Evolutionary conservation across 306 rosid species (phyloP).

Genomic region (Fagus sylvatica): DNA sequence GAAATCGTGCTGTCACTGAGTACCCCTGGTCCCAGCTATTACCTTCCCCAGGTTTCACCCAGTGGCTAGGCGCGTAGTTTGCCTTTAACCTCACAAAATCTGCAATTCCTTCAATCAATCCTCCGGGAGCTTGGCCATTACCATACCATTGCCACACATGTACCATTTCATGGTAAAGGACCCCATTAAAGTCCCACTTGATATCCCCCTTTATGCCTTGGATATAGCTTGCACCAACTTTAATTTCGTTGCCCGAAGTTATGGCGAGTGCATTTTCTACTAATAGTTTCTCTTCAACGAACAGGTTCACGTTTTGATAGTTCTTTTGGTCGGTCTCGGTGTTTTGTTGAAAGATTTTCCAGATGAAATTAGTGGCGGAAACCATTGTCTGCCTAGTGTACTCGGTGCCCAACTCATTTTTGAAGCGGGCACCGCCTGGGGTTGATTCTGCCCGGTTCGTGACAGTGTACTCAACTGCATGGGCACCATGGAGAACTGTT

Average conservation of each 20-base stretch:
- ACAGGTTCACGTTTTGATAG: slow-evolving; percentile 17
- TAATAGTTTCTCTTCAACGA: slow-evolving; percentile 12
- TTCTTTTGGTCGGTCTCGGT: slow-evolving; percentile 15
- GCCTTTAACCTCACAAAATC: slow-evolving; percentile 28
- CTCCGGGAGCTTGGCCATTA: no score
- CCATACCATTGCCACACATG: no score
- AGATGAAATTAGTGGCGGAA: slow-evolving; percentile 31
- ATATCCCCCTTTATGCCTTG: background rate
- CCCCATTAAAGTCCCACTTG: slow-evolving; percentile 15
- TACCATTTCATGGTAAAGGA: no score
- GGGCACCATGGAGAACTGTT: slow-evolving; percentile 17
- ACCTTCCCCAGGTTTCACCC: slow-evolving; percentile 36
- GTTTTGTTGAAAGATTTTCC: slow-evolving; percentile 29
- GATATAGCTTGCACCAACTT: slow-evolving; percentile 32
- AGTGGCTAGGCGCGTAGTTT: slow-evolving; percentile 30
- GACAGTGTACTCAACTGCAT: slow-evolving; percentile 38
- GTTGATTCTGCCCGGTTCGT: slow-evolving; percentile 41
- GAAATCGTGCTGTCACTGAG: slow-evolving; percentile 40
- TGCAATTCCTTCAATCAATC: no score
- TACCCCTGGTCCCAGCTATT: slow-evolving; percentile 40
- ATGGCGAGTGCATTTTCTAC: no score
- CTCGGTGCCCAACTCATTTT: slow-evolving; percentile 32
- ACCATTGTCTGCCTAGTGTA: slow-evolving; percentile 30
- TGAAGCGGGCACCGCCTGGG: slow-evolving; percentile 40
- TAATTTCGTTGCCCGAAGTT: slow-evolving; percentile 30